Conservation (phyloP, 495 filamentous ascomycete genomes). For the Talaromyces thailandensis region DNA sequence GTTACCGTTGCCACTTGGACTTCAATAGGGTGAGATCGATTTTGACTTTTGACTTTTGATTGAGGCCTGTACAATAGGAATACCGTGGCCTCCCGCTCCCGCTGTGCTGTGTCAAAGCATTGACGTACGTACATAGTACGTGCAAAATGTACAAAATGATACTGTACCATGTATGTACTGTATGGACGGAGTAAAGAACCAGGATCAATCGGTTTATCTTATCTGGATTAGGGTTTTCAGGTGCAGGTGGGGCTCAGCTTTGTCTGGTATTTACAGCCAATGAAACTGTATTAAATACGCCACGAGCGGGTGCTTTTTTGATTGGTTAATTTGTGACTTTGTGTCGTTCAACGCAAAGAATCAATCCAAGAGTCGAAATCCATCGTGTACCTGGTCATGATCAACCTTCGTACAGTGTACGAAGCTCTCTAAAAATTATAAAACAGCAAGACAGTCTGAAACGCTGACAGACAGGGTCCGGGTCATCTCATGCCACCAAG, state of each 20-base stretch:
- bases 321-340: neutral
- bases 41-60: neutral
- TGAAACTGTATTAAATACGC: neutral
- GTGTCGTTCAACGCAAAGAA: neutral
- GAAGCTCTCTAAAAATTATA: neutral
- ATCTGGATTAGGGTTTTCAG: conserved; percentile 1
- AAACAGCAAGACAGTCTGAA: neutral
- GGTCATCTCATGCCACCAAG: neutral
- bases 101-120: neutral
- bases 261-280: neutral
- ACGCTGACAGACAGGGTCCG: neutral
- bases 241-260: neutral
- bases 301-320: neutral
- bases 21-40: too few species aligned
- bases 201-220: neutral
- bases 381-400: neutral
- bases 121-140: too few species aligned
- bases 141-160: too few species aligned
- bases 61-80: neutral
- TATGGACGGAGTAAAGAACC: neutral
- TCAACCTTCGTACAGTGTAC: neutral
- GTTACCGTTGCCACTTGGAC: too few species aligned
- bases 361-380: neutral
- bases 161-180: too few species aligned
- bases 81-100: neutral